phyloP scores from a whole-genome alignment of 139 green algal species.

The Chlamydomonas schloesseri region DNA sequence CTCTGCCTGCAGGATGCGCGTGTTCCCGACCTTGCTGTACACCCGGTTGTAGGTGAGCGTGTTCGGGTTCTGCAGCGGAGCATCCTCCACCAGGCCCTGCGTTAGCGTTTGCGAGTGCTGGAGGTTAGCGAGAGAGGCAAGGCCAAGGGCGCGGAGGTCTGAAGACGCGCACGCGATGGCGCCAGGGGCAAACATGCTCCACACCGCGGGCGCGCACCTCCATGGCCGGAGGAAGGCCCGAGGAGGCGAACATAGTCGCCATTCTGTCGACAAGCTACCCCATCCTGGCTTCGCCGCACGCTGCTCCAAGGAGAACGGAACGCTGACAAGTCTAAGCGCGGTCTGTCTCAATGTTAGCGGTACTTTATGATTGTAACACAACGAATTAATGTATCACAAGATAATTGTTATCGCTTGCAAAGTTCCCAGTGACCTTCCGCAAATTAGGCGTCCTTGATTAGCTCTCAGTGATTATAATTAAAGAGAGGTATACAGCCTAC shows the following conservation, averaged over 20 bases:
- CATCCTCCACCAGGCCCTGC: conserved; percentile 61
- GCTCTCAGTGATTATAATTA: too few species aligned
- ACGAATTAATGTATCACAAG: too few species aligned
- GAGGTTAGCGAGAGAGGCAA: neutral
- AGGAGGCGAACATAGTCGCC: conserved; percentile 27
- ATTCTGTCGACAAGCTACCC: neutral
- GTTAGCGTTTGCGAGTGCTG: neutral
- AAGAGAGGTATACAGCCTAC: too few species aligned
- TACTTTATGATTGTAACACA: too few species aligned
- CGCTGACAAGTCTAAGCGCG: too few species aligned
- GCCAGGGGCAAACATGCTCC: neutral
- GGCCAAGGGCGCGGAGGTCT: neutral
- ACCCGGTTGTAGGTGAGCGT: conserved; percentile 57
- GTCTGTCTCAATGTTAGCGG: too few species aligned
- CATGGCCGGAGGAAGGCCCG: conserved; percentile 35
- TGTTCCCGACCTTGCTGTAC: conserved; percentile 53
- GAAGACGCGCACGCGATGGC: too few species aligned
- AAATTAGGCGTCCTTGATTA: too few species aligned
- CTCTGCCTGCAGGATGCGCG: conserved; percentile 45
- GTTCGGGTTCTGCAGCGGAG: conserved; percentile 53
- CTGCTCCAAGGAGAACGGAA: too few species aligned
- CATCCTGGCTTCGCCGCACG: neutral
- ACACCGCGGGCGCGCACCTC: neutral
- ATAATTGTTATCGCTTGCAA: too few species aligned
- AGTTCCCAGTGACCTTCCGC: too few species aligned